Evolutionary conservation across 2,329 filamentous ascomycete species (phyloP).

Genomic region (Fusarium keratoplasticum): DNA sequence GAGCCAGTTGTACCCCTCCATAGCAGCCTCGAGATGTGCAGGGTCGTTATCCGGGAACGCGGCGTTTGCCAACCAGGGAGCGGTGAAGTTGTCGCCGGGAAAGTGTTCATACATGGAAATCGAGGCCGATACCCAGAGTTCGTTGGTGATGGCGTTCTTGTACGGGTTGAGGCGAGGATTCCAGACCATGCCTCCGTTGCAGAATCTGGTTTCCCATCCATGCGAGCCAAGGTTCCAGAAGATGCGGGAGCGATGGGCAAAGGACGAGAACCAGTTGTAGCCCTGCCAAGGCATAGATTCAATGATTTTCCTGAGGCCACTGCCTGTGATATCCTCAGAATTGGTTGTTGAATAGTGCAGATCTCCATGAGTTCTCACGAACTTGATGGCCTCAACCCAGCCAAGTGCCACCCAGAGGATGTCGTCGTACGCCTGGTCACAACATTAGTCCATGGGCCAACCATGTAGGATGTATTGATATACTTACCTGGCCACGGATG

Average conservation of each 20-base stretch:
- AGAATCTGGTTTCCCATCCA: slow-evolving; percentile 86
- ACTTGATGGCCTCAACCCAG: slow-evolving; percentile 86
- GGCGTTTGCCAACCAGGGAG: slow-evolving; percentile 66
- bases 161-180: slow-evolving; percentile 84
- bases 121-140: slow-evolving; percentile 87
- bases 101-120: slow-evolving; percentile 91
- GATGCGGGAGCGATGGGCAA: slow-evolving; percentile 83
- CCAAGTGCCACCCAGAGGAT: slow-evolving; percentile 95
- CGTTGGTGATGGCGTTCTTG: slow-evolving; percentile 97
- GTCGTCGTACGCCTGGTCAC: slow-evolving; percentile 83
- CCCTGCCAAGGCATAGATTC: slow-evolving; percentile 76
- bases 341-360: slow-evolving; percentile 64
- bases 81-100: slow-evolving; percentile 80
- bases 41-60: slow-evolving; percentile 61
- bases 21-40: slow-evolving; percentile 77
- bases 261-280: slow-evolving; percentile 77
- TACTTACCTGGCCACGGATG: slow-evolving; percentile 69
- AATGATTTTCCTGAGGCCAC: slow-evolving; percentile 48
- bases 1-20: slow-evolving; percentile 86
- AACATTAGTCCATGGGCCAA: background rate
- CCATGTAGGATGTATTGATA: accelerated
- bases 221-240: slow-evolving; percentile 85
- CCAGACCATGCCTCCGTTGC: slow-evolving; percentile 92
- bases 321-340: slow-evolving; percentile 18
- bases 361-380: slow-evolving; percentile 76